These are phyloP conservation scores for Podospora pseudocomata DNA, from an alignment of 495 filamentous ascomycete species.

Conservation along the genomic window DNA sequence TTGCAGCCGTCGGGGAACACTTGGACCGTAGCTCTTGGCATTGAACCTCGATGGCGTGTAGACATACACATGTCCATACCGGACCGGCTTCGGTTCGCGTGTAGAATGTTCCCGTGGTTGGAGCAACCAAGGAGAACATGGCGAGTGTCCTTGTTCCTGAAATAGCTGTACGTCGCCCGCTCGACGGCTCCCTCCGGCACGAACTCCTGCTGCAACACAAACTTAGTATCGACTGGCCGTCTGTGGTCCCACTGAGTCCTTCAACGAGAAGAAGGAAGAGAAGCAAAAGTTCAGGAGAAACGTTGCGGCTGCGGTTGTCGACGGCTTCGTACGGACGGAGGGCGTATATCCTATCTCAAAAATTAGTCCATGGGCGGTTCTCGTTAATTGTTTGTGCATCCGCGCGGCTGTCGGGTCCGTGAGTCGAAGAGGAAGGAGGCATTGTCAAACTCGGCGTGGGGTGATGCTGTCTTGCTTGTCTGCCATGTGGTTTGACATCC, in stretches of 20 bases:
- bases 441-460: background rate
- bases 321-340: slow-evolving; percentile 11
- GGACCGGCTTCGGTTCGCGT: background rate
- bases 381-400: slow-evolving; percentile 11
- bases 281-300: background rate
- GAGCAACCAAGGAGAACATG: background rate
- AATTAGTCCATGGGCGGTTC: background rate
- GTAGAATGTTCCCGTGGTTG: background rate
- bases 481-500: background rate
- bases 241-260: background rate
- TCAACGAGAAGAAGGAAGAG: background rate
- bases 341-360: background rate
- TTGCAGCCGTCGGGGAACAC: background rate
- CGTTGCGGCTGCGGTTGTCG: slow-evolving; percentile 3
- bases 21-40: background rate
- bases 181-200: background rate
- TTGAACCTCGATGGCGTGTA: background rate
- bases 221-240: background rate
- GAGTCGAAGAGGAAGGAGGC: slow-evolving; percentile 17
- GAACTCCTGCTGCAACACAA: slow-evolving; percentile 1
- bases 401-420: slow-evolving; percentile 3
- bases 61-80: background rate
- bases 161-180: background rate
- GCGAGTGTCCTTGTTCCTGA: background rate
- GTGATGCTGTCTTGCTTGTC: background rate